phyloP scores from a whole-genome alignment of 2,329 filamentous ascomycete genomes.

The Epichloe hybrida region DNA sequence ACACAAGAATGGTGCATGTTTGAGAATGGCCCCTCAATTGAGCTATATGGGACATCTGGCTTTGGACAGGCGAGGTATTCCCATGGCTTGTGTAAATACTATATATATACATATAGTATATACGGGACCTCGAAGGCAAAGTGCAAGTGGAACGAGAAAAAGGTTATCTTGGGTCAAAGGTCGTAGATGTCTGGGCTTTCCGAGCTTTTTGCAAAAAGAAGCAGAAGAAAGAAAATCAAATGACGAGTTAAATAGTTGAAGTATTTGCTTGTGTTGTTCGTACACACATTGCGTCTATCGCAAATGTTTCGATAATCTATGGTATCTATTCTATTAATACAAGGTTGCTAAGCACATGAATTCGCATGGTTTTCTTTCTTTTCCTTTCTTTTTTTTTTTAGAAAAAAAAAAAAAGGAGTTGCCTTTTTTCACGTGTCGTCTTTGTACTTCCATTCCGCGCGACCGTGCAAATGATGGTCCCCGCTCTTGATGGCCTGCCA shows the following conservation, averaged over 20 bases:
- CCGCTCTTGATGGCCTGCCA: slow-evolving; percentile 43
- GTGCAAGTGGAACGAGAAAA: not conserved
- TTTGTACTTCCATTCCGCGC: slow-evolving; percentile 40
- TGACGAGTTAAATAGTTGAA: not conserved
- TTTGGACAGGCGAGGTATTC: not conserved
- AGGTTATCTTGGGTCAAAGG: not conserved
- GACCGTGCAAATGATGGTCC: slow-evolving; percentile 40
- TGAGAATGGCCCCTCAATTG: slow-evolving; percentile 3
- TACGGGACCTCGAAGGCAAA: not conserved
- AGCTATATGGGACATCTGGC: not conserved
- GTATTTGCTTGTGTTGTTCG: not conserved
- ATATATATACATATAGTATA: not conserved
- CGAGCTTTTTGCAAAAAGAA: not conserved
- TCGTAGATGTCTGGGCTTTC: not conserved
- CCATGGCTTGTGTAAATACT: slow-evolving; percentile 7
- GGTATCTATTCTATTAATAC: slow-evolving; percentile 1
- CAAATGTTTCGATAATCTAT: not conserved
- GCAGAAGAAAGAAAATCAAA: not conserved
- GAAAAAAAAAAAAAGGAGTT: too few species aligned
- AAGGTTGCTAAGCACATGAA: not conserved
- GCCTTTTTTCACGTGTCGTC: slow-evolving; percentile 7
- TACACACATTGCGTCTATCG: too few species aligned
- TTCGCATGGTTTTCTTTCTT: too few species aligned
- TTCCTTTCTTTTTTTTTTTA: too few species aligned
- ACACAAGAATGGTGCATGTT: slow-evolving; percentile 1